Evolutionary conservation across 2,329 filamentous ascomycete species (phyloP), one percentile per base, ranked within the genome.

Genomic region (Dothideomycetes sp.): DNA sequence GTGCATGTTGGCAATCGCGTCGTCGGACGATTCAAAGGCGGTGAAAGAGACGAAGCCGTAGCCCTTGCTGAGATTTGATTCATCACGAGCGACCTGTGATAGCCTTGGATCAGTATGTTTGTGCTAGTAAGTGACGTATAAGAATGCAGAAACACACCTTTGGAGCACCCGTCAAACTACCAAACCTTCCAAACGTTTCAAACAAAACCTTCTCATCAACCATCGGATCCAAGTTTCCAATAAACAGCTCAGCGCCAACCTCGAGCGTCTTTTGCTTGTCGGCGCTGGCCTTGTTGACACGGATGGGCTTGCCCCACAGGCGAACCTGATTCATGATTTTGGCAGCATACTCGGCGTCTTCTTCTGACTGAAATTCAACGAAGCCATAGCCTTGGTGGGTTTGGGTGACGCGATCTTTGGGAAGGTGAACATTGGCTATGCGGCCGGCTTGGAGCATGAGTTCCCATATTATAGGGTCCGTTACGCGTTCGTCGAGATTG

Each of bases 321-420:
- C 88, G 81, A 50, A 96, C 81, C 58, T 89, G 85, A 65, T 96
- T 96, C 83, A 96, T 93, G 51, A 95, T 85, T 57, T 89, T 82
- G 52, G 87, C 84, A 16, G 91, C 89, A 67, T 98, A 98, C 60
- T 96, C 91, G 53, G 91, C 91, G 62, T 95, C 91, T 55, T 87
- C 80, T 59, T 94, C 87, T 50, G 83, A 88, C 57, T 87, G 89
- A 63, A 95, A 98, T 64, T 98, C 91, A 63, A 98, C 91, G 64
- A 98, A 98, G 53, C 91, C 91, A 70, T 95, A 98, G 52, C 91
- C 91, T 65, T 96, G 91, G 62, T 98, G 91, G 42, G 81, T 82
- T 58, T 95, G 87, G 34, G 91, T 95, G 52, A 98, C 91, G 61
- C 91, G 85, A 63, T 98, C 91, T 70, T 95, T 94, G 41, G 91